Base-by-base conservation (phyloP, 352 stramenopile species). In the Pythium grandisporangium region DNA sequence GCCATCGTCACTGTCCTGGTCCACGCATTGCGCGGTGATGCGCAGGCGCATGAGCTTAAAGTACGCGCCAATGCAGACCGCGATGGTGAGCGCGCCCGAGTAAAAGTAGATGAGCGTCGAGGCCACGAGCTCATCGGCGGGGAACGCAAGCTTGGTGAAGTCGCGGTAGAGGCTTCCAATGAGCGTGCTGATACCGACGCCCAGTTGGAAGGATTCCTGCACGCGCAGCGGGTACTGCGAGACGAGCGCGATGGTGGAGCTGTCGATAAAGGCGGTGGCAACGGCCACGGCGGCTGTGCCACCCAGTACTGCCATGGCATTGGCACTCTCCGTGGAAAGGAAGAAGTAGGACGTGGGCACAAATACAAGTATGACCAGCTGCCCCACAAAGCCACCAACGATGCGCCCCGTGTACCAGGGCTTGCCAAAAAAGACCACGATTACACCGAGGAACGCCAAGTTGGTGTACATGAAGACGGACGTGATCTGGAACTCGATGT, bases 381-480 rank as follows among this genome's bases (percentile, higher is more conserved):
- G 80, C 0, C 80, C 80, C 2, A 70, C 6, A 25, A 93, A 90
- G 33, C 80, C 80, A 19, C 76, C 74, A n/a, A 90, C 68, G 37
- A 93, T 85, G 38, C 76, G 72, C 5, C 63, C 60, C 6, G 61
- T 78, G 71, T 83, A 87, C 65, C 48, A 84, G 13, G 72, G 79
- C 35, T 68, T 65, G 40, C 61, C 55, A 27, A 55, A 74, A 21
- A 75, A 63, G 30, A 84, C 47, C 30, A 93, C 76, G 50, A 93
- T 70, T 30, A 83, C 33, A 25, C 33, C 63, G 11, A 93, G 52
- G 42, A 80, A 71, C n/a, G 55, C 43, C 6, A 90, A 44, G 47
- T 93, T 93, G 7, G 76, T 84, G 55, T 87, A 87, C 74, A 90
- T 87, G 56, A 86, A 93, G 23, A 65, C 70, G 30, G 70, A 88